phyloP scores from a whole-genome alignment of 2,329 filamentous ascomycete genomes.

The Xylaria sp. region DNA sequence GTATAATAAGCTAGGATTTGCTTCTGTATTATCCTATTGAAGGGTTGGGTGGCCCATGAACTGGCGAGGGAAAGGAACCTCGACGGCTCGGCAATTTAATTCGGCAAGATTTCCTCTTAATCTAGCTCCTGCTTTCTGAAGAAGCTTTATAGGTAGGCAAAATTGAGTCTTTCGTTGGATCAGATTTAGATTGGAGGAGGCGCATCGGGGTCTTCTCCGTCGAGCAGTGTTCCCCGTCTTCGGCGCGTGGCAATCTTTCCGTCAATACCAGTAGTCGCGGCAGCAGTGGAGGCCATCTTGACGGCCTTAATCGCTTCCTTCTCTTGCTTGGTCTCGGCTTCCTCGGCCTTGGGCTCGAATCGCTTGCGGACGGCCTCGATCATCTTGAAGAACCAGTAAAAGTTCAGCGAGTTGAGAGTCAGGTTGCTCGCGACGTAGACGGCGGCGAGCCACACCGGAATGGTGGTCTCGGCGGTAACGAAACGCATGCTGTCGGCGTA shows the following conservation, averaged over 20 bases:
- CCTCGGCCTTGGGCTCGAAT: slow-evolving; percentile 50
- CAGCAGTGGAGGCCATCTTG: slow-evolving; percentile 24
- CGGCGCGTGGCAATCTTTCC: slow-evolving; percentile 21
- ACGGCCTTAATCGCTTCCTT: slow-evolving; percentile 27
- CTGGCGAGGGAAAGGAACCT: too few relatives aligned
- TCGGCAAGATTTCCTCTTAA: too few relatives aligned
- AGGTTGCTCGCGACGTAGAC: slow-evolving; percentile 67
- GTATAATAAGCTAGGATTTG: too few relatives aligned
- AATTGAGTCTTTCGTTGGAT: too few relatives aligned
- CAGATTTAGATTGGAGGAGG: slow-evolving; percentile 29
- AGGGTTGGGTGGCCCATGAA: too few relatives aligned
- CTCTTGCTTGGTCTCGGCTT: slow-evolving; percentile 25
- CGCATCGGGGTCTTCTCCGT: slow-evolving; percentile 31
- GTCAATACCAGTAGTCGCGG: slow-evolving; percentile 33
- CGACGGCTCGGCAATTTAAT: too few relatives aligned
- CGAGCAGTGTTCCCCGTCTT: slow-evolving; percentile 29
- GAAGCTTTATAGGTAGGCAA: too few relatives aligned
- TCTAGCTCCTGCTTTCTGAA: too few relatives aligned
- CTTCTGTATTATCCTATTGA: too few relatives aligned
- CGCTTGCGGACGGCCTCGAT: slow-evolving; percentile 71
- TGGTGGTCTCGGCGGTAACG: slow-evolving; percentile 41
- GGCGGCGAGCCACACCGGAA: slow-evolving; percentile 65
- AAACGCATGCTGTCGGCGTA: slow-evolving; percentile 46
- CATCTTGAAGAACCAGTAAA: slow-evolving; percentile 87
- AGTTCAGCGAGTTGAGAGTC: slow-evolving; percentile 69